Evolutionary conservation across 805 yeast species (phyloP).

Genomic region (Debaryomyces maramus): DNA sequence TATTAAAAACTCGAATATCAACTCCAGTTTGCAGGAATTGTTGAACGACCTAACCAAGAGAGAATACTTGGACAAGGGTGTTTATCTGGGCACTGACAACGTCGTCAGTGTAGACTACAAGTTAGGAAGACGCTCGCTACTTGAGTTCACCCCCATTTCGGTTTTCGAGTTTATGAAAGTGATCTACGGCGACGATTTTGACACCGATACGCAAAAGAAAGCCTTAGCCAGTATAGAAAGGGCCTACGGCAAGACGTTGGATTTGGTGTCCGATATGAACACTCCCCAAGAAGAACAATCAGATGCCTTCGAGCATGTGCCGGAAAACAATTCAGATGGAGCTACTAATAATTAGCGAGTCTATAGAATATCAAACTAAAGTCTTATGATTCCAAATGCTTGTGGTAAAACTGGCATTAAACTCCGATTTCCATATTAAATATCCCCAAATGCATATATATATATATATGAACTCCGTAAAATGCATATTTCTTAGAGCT

Average conservation of each 20-base stretch:
- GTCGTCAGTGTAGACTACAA: slow-evolving; percentile 23
- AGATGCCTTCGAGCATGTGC: too few species aligned
- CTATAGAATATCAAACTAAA: too few species aligned
- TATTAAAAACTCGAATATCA: slow-evolving; percentile 19
- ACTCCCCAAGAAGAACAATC: neutral
- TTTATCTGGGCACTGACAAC: slow-evolving; percentile 12
- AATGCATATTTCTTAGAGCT: too few species aligned
- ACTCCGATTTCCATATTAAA: too few species aligned
- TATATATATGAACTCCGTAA: too few species aligned
- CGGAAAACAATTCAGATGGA: too few species aligned
- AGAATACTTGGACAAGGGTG: slow-evolving; percentile 27
- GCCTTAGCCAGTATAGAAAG: slow-evolving; percentile 24
- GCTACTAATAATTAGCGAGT: too few species aligned
- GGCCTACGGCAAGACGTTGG: slow-evolving; percentile 19
- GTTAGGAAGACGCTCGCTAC: slow-evolving; percentile 33
- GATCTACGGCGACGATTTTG: slow-evolving; percentile 26
- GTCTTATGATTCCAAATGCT: too few species aligned
- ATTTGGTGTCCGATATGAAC: slow-evolving; percentile 9
- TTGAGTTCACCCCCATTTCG: slow-evolving; percentile 33
- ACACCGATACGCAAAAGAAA: slow-evolving; percentile 16
- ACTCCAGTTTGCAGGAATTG: slow-evolving; percentile 21
- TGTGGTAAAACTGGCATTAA: too few species aligned
- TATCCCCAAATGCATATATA: too few species aligned
- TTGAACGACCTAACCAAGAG: slow-evolving; percentile 26
- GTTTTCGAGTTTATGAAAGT: slow-evolving; percentile 25